Evolutionary conservation across 805 yeast genomes (phyloP), one percentile per base, ranked within the genome.

Genomic region (Cyberlindnera meyerae): DNA sequence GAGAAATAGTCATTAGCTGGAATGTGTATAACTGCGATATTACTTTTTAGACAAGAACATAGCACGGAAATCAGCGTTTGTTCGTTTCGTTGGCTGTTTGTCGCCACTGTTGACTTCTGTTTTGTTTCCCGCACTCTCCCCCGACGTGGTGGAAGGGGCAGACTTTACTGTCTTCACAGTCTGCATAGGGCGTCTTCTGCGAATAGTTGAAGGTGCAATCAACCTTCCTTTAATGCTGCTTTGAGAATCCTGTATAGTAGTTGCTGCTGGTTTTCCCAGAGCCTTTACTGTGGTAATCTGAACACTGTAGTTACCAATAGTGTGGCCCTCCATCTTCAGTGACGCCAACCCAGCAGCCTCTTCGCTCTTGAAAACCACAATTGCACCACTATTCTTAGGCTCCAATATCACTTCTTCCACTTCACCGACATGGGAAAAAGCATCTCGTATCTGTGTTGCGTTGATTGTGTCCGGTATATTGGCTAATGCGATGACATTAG

Each of bases 341-440:
- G 65, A 58, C 0, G 76, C 77, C 30, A 58, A 63, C 0, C 86
- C 86, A 1, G 81, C 75, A 31, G 66, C 66, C 7, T 57, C 47
- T 0, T 63, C 56, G 6, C 52, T 57, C 18, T 53, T 54, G 43
- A 73, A 73, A 42, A 71, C 72, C 4, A 79, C 63, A 21, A 79
- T 45, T 0, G 82, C 82, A 5, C 72, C 73, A 6, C 58, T 49
- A 14, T 55, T 48, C 16, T 67, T 71, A 0, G 79, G 69, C 25
- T 66, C 69, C 13, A 77, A 47, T 18, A 70, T 64, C 2, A 77
- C 57, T 7, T 63, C 61, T 2, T 49, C 45, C 1, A 79, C 65
- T 0, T 63, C 59, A 3, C 73, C 71, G 27, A 51, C 47, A 8
- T 49, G 45, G 11, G 45, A 46, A 11, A 73, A 51, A 27, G 58